phyloP scores from a whole-genome alignment of 345 rosid species.

The Isatis tinctoria region DNA sequence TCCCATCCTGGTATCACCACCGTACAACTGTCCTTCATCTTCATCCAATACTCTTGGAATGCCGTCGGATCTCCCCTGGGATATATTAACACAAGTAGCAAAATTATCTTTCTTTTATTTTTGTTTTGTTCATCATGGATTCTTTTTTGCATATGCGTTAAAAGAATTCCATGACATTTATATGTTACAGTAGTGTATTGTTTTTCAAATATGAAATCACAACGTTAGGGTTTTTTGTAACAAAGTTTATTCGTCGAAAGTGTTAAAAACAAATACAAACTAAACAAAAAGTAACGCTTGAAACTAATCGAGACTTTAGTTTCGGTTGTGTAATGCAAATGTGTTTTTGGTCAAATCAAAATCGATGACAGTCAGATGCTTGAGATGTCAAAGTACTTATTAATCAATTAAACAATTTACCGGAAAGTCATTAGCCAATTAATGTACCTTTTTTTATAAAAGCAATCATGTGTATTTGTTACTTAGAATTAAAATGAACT shows the following conservation, averaged over 20 bases:
- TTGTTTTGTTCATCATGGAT: background rate
- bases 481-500: background rate
- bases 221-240: background rate
- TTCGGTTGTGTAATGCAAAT: background rate
- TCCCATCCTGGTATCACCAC: slow-evolving; percentile 51
- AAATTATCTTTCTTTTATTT: background rate
- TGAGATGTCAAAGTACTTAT: background rate
- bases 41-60: slow-evolving; percentile 66
- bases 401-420: background rate
- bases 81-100: background rate
- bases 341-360: background rate
- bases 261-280: background rate
- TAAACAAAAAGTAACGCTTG: background rate
- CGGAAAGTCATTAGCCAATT: background rate
- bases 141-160: background rate
- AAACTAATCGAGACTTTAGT: background rate
- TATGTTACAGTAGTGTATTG: background rate
- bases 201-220: background rate
- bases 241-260: background rate
- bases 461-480: background rate
- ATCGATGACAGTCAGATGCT: background rate
- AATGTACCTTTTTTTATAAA: background rate
- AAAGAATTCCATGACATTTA: background rate
- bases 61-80: slow-evolving; percentile 76
- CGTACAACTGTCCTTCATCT: slow-evolving; percentile 47